Base-by-base conservation (phyloP, 192 early-diverging fungal genomes). In the Kappamyces sp. region DNA sequence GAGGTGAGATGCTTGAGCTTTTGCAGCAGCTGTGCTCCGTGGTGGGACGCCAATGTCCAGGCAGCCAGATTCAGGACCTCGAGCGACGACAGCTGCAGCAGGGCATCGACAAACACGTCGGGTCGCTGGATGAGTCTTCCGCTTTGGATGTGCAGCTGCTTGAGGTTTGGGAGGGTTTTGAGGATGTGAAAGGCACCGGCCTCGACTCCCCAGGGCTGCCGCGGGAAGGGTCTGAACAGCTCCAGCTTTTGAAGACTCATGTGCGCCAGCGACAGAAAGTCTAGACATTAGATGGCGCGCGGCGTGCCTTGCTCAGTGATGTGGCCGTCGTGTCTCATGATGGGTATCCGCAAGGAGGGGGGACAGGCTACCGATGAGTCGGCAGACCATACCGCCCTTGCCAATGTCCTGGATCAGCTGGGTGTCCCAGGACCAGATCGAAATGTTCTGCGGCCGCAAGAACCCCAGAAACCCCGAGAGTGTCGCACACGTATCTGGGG, bases 191-290 rank as follows among this genome's bases (percentile, higher is more conserved):
- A 70, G 1, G 69, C 63, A 10, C 35, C 37, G 3, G 69, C 47
- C 51, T 70, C 69, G 10, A 70, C 53, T 2, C 69, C 69, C 63
- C 64, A 70, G 2, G 69, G 69, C 33, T 70, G 60, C 7, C 69
- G 40, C 1, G 69, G 69, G 32, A 65, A 46, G 3, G 69, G 69
- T 10, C 69, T 12, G 55, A 70, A 70, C 1, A 70, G 41, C 47
- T 70, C 69, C 38, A 70, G 42, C 34, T 64, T 7, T 36, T 55
- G 51, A 39, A 70, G 49, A 13, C 31, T 37, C 39, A 49, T 52
- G 10, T 34, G 12, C 15, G 35, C 39, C 4, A 42, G 23, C 13
- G 41, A 36, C 31, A 41, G 13, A 10, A 47, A 23, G 37, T 9
- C 44, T 50, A 15, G 60, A 35, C 3, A 66, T 46, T 5, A 70